Base-by-base conservation (phyloP, 257 asterid species). In the Lycium ferocissimum region DNA sequence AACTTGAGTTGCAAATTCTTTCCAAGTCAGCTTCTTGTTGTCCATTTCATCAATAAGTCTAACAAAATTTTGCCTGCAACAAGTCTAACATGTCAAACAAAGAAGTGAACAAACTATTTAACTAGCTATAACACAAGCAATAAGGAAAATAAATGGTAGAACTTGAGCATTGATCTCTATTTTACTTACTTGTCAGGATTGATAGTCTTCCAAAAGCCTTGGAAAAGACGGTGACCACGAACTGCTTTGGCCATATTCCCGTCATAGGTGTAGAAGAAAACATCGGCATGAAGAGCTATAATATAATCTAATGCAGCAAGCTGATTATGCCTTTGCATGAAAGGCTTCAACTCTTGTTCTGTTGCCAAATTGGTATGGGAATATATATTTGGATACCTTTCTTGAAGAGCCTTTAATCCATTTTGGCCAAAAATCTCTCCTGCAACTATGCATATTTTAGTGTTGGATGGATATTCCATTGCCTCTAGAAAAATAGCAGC, bases 171-270 rank as follows among this genome's bases (percentile, higher is more conserved):
- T 61, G 13, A 67, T 67, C 12, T 40, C 4, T 40, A 49, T 51
- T 45, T 53, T 14, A 71, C 87, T 61, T 83, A 89, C 92, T 86
- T 90, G 85, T 88, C 84, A 38, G 91, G 92, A 66, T 81, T 85
- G 62, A 88, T 90, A 6, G 92, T 86, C 70, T 88, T 90, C 84
- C 88, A 63, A 40, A 79, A 90, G 84, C 89, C 88, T 82, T 86
- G 84, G 71, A 71, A 88, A 12, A 84, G 63, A 33, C 91, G 86
- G 40, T 90, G 92, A 53, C 92, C 92, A 10, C 91, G 92, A n/a
- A 90, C 89, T 8, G 91, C 92, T 78, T 86, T 90, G 17, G 91
- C 92, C 91, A 90, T 88, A 83, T 90, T 86, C 58, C 92, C 92
- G 71, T 86, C 88, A 80, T 90, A 85, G 14, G 91, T 90, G 71